Evolutionary conservation across 345 rosid genomes (phyloP).

Genomic region (Turnera subulata): DNA sequence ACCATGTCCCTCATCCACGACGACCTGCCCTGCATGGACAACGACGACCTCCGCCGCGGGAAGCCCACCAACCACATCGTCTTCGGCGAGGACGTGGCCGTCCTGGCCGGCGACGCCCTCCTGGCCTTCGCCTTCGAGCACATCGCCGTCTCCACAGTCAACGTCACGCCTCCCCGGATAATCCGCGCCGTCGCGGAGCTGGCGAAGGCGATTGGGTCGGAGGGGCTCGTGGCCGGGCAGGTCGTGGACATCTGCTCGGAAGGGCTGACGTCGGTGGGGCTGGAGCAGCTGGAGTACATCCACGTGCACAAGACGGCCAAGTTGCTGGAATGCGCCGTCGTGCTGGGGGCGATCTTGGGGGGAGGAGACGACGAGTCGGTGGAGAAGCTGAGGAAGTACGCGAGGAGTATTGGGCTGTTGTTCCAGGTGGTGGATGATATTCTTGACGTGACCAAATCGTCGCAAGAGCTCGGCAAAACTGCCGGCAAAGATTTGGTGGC

Average conservation of each 20-base stretch:
- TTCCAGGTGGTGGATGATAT: slow-evolving; percentile 96
- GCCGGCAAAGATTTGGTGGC: slow-evolving; percentile 94
- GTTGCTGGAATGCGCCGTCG: slow-evolving; percentile 73
- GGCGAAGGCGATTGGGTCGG: slow-evolving; percentile 57
- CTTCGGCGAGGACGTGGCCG: slow-evolving; percentile 77
- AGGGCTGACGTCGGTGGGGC: slow-evolving; percentile 48
- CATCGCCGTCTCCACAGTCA: slow-evolving; percentile 45
- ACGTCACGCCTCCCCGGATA: slow-evolving; percentile 45
- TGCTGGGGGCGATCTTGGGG: slow-evolving; percentile 73
- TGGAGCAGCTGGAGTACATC: slow-evolving; percentile 72
- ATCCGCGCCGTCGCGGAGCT: slow-evolving; percentile 64
- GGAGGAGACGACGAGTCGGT: slow-evolving; percentile 69
- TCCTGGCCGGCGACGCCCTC: slow-evolving; percentile 88
- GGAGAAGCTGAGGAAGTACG: slow-evolving; percentile 68
- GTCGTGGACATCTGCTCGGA: slow-evolving; percentile 75
- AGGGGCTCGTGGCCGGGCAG: slow-evolving; percentile 87
- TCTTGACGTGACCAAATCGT: slow-evolving; percentile 85
- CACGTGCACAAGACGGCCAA: slow-evolving; percentile 88
- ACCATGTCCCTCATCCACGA: slow-evolving; percentile 96
- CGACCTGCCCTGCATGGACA: slow-evolving; percentile 93
- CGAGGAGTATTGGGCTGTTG: slow-evolving; percentile 68
- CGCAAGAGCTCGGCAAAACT: slow-evolving; percentile 81
- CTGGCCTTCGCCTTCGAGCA: slow-evolving; percentile 77
- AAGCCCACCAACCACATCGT: slow-evolving; percentile 88
- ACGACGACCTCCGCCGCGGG: slow-evolving; percentile 94